Conservation (phyloP, 805 yeast genomes). For the Lipomyces anomalus region DNA sequence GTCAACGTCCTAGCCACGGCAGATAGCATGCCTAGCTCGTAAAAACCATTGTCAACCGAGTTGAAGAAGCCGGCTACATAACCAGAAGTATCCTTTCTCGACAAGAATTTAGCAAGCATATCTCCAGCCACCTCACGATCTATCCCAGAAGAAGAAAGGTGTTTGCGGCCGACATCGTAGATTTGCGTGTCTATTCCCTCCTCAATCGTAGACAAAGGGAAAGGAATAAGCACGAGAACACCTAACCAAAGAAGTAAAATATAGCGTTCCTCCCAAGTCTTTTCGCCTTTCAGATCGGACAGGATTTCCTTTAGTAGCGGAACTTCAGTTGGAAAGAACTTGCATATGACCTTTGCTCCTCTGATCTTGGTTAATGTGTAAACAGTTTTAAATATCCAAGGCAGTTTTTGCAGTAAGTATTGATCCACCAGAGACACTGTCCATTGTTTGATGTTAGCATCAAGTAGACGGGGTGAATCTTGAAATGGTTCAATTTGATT, state of each 20-base stretch:
- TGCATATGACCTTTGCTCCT: constrained; percentile 55
- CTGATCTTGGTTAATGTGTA: constrained; percentile 63
- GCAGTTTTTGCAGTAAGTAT: not conserved
- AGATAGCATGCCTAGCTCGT: constrained; percentile 23
- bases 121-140: constrained; percentile 51
- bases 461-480: constrained; percentile 17
- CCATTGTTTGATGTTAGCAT: constrained; percentile 13
- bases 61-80: not conserved
- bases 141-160: constrained; percentile 47
- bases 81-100: constrained; percentile 41
- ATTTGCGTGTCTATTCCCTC: constrained; percentile 28
- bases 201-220: constrained; percentile 45
- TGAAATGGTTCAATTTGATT: constrained; percentile 19
- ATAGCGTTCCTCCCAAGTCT: constrained; percentile 95
- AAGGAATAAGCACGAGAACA: constrained; percentile 67
- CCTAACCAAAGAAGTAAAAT: constrained; percentile 85
- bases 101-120: constrained; percentile 48
- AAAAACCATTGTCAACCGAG: constrained; percentile 27
- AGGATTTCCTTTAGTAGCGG: constrained; percentile 41
- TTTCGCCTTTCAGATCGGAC: constrained; percentile 40
- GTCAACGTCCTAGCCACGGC: constrained; percentile 8
- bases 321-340: constrained; percentile 57
- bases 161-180: constrained; percentile 34
- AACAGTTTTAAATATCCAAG: constrained; percentile 36
- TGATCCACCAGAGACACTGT: constrained; percentile 1